phyloP scores from a whole-genome alignment of 805 yeast genomes.

The Lachancea kluyveri region DNA sequence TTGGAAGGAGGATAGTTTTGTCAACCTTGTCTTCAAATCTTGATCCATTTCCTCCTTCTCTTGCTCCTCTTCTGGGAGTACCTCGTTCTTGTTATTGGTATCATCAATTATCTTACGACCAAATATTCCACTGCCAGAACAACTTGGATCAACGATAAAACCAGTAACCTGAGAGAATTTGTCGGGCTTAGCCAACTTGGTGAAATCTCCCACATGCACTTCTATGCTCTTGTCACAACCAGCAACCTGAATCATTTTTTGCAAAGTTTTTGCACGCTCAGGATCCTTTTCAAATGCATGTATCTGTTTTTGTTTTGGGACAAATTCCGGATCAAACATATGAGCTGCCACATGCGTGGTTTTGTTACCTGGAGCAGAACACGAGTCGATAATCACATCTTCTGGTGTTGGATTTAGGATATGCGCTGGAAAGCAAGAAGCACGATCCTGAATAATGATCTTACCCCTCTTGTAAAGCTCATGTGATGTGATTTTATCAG shows the following conservation, averaged over 20 bases:
- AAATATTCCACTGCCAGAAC: slow-evolving; percentile 96
- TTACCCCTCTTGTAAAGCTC: slow-evolving; percentile 68
- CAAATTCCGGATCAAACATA: slow-evolving; percentile 16
- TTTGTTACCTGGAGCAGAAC: slow-evolving; percentile 98
- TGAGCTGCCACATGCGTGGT: slow-evolving; percentile 84
- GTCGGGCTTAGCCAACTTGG: slow-evolving; percentile 35
- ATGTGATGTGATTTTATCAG: slow-evolving; percentile 61
- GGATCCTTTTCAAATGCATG: slow-evolving; percentile 86
- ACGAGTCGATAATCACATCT: slow-evolving; percentile 75
- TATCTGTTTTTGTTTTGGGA: slow-evolving; percentile 31
- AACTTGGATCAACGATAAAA: slow-evolving; percentile 89
- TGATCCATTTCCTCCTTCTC: slow-evolving; percentile 31
- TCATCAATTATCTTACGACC: slow-evolving; percentile 68
- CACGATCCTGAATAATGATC: slow-evolving; percentile 89
- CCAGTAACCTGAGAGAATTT: slow-evolving; percentile 68
- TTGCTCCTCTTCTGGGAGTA: slow-evolving; percentile 13
- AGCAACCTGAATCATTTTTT: slow-evolving; percentile 75
- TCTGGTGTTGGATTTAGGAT: slow-evolving; percentile 61
- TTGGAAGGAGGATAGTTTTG: slow-evolving; percentile 79
- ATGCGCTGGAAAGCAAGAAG: slow-evolving; percentile 93
- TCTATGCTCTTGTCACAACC: slow-evolving; percentile 43
- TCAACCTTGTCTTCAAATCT: slow-evolving; percentile 42
- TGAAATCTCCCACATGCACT: slow-evolving; percentile 49
- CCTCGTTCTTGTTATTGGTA: slow-evolving; percentile 25
- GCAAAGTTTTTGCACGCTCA: slow-evolving; percentile 60